Evolutionary conservation across 768 basidiomycete species (phyloP), one percentile per base, ranked within the genome.

Genomic region (Rickenella mellea): DNA sequence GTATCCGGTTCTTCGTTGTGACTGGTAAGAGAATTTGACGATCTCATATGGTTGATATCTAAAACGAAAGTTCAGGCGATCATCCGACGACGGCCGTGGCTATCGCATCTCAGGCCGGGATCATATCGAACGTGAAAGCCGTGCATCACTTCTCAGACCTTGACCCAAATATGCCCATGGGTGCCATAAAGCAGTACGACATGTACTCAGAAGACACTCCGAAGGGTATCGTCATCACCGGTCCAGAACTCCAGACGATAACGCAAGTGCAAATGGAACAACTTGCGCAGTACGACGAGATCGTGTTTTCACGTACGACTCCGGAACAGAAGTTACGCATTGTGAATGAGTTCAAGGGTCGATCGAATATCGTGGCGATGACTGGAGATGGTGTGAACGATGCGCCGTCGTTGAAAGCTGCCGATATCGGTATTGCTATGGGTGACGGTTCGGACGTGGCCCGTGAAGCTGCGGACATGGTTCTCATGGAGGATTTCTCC

Each of bases 361-460:
- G 68, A 3, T 71, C 67, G 2, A 68, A 69, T 48, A 67, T 73
- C 1, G 77, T 79, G 5, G 78, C 74, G 1, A 76, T 80, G 44
- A 81, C 79, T 4, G 80, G 80, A 2, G 80, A 83, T 53, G 80
- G 79, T 22, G 75, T 76, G 0, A 78, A 78, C 47, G 75, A 78
- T 50, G 71, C 71, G 0, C 72, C 76, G 0, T 70, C 76, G 2
- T 59, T 79, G 41, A 76, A 74, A 45, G 71, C 71, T 22, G 75
- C 76, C 1, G 70, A 83, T 49, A 71, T 77, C 38, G 79, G 78
- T 41, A 70, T 80, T 28, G 77, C 74, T 0, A 73, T 79, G 65
- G 77, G 73, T 8, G 57, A 62, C 19, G 71, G 72, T 2, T 71
- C 68, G 10, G 71, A 74, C 41, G 69, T 74, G 2, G 72, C 74